A percentile compares a stretch with the other conserved stretches of the same genome.
Evolutionary conservation across 306 rosid genomes (phyloP).

Genomic region (Hippophae tibetana): DNA sequence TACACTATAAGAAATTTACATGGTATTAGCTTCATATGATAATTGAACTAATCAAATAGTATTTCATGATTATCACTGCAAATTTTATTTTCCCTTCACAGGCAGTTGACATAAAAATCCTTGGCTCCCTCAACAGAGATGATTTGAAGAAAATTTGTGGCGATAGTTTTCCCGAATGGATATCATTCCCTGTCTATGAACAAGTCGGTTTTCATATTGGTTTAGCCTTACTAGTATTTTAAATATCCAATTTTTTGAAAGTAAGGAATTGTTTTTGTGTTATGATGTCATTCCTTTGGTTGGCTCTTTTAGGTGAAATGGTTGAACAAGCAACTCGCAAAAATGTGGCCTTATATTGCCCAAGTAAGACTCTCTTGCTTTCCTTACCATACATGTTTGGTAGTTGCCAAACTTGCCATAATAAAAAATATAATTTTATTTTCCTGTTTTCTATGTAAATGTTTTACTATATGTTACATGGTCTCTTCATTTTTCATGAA

Average conservation of each 20-base stretch:
- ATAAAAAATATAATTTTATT: too few species aligned
- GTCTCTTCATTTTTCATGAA: too few species aligned
- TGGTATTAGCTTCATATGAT: too few species aligned
- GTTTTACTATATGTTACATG: too few species aligned
- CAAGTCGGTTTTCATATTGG: conserved; percentile 40
- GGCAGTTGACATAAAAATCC: conserved; percentile 90
- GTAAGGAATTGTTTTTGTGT: background rate
- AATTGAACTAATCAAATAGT: background rate
- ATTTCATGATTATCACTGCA: background rate
- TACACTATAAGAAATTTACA: too few species aligned
- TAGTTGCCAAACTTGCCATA: background rate
- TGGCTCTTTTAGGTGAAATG: conserved; percentile 65
- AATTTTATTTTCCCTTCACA: conserved; percentile 17
- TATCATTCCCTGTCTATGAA: conserved; percentile 84
- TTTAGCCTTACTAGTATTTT: background rate
- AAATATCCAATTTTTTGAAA: background rate
- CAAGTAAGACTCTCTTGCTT: conserved; percentile 44
- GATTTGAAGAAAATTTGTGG: conserved; percentile 84
- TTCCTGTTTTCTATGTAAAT: too few species aligned
- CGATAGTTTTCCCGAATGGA: conserved; percentile 80
- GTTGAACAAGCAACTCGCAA: conserved; percentile 76
- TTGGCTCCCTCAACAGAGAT: conserved; percentile 73
- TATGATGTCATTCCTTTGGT: background rate
- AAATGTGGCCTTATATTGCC: conserved; percentile 85
- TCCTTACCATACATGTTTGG: background rate